Base-by-base conservation (phyloP, 352 stramenopile genomes). In the Pythium rhizo-oryzae region DNA sequence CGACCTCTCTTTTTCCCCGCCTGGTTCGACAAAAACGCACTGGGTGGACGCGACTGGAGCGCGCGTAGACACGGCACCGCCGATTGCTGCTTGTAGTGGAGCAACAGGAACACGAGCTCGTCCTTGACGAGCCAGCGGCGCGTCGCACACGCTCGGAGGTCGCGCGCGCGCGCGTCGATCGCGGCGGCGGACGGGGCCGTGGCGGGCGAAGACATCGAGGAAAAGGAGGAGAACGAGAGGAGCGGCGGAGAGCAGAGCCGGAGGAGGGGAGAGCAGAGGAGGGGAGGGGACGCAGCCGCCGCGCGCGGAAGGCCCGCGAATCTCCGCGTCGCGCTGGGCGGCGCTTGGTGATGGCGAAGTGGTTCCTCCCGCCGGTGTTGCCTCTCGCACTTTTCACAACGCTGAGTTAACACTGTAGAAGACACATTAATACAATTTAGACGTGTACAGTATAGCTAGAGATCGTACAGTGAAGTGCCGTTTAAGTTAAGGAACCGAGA, bases 111-210 rank as follows among this genome's bases (percentile, higher is more conserved):
- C 23, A 83, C 66, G 39, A 96, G 65, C 59, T 96, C 88, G 63
- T 94, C 88, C 67, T 96, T 96, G 49, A 91, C 80, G 25, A 96
- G 82, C 88, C 88, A 96, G 41, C 88, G 81, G 30, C 71, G 70
- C 19, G 76, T 79, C 28, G 86, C 86, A 21, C 53, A 64, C 18
- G 23, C 44, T 18, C 62, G 69, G 41, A 75, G 52, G 25, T 75
- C 69, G 1, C n/a, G 28, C 13, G 69, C 69, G 18, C 69, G 69
- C 21, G 57, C 43, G 24, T 65, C 61, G 15, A 74, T 46, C 21
- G 65, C 25, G 11, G 41, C 30, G 11, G 41, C 21, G n/a, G 53
- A n/a, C 13, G 30, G 37, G 12, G 54, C 25, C 35, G 46, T 24
- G 18, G 37, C 18, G 8, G 37, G 24, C 8, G 54, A 53, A 44